Evolutionary conservation across 371 early-diverging fungal species (phyloP).

Genomic region (Mortierella sp.): DNA sequence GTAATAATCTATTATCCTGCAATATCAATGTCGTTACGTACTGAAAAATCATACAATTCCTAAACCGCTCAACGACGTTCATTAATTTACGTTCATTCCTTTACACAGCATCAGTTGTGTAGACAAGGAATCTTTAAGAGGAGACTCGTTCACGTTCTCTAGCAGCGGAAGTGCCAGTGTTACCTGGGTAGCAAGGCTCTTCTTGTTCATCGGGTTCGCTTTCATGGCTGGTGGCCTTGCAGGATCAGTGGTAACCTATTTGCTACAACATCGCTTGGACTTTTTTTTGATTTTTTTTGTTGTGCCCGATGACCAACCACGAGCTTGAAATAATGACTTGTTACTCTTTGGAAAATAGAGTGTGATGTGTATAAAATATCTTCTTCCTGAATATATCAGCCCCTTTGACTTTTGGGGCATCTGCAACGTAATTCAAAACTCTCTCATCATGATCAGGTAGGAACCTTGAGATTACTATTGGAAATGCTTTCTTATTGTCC

Average conservation of each 20-base stretch:
- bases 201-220: constrained; percentile 80
- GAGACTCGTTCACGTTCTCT: constrained; percentile 46
- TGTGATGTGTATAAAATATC: constrained; percentile 76
- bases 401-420: constrained; percentile 74
- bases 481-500: neutral
- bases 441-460: constrained; percentile 77
- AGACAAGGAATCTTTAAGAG: constrained; percentile 58
- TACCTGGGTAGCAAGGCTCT: constrained; percentile 73
- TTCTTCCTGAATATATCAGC: constrained; percentile 66
- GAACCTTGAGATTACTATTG: neutral
- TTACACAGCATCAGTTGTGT: constrained; percentile 61
- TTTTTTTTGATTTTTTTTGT: neutral
- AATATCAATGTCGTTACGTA: neutral
- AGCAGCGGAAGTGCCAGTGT: constrained; percentile 43
- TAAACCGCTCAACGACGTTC: too few relatives aligned
- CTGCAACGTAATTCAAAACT: constrained; percentile 71
- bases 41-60: too few relatives aligned
- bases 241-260: constrained; percentile 71
- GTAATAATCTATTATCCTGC: constrained; percentile 50
- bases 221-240: constrained; percentile 81
- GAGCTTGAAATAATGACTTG: neutral
- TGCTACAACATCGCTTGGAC: neutral
- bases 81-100: neutral
- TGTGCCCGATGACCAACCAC: neutral
- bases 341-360: constrained; percentile 58